These are phyloP conservation scores for Alloteropsis semialata DNA, from an alignment of 176 grass and related monocot genomes.

Conservation along the genomic window DNA sequence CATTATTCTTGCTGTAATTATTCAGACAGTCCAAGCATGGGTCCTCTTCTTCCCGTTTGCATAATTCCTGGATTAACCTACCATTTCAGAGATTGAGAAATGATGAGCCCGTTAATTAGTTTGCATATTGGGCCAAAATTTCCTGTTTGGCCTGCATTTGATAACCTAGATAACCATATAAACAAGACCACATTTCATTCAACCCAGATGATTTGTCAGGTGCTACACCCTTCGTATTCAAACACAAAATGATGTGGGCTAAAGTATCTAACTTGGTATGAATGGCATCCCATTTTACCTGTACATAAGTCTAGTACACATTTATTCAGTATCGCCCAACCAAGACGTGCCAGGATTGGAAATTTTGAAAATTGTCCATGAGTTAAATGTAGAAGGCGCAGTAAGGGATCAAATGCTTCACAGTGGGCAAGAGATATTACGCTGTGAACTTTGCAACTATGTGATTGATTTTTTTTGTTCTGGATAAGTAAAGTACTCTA, in stretches of 20 bases:
- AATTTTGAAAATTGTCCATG: not conserved
- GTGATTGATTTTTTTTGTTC: not conserved
- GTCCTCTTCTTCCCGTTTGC: not conserved
- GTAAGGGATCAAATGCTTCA: not conserved
- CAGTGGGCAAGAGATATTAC: not conserved
- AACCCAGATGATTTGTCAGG: not conserved
- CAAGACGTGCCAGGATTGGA: not conserved
- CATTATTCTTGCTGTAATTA: not conserved
- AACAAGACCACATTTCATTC: no score
- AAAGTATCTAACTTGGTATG: not conserved
- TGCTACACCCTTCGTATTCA: not conserved
- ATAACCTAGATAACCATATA: not conserved
- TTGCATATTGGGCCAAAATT: not conserved
- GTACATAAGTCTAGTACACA: not conserved
- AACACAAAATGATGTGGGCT: constrained; percentile 9
- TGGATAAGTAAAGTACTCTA: constrained; percentile 1
- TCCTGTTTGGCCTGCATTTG: not conserved
- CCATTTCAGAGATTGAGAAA: not conserved
- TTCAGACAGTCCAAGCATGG: not conserved
- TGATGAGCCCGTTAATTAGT: not conserved
- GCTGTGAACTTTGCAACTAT: constrained; percentile 1
- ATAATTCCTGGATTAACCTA: not conserved
- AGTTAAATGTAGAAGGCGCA: not conserved
- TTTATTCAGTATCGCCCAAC: constrained; percentile 12
- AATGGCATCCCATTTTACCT: not conserved